These are phyloP conservation scores for Eucommia ulmoides DNA, from an alignment of 257 asterid genomes.

Conservation along the genomic window DNA sequence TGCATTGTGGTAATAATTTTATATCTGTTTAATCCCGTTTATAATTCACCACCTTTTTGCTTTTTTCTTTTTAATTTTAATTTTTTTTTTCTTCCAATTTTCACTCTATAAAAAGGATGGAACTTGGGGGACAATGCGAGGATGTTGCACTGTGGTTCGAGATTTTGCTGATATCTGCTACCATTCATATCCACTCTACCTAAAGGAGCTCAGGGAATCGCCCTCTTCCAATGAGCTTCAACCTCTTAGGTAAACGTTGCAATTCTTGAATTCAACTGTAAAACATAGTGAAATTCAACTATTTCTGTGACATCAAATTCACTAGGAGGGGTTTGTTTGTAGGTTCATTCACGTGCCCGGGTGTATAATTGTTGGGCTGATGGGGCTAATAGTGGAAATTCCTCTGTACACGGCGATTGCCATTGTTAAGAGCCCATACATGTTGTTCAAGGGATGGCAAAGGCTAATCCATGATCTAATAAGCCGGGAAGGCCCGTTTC, in stretches of 20 bases:
- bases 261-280: slow-evolving; percentile 5
- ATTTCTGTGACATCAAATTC: no score
- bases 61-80: neutral
- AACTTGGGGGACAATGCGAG: slow-evolving; percentile 76
- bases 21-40: neutral
- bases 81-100: no score
- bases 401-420: slow-evolving; percentile 82
- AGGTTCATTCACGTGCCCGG: slow-evolving; percentile 83
- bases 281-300: no score
- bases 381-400: slow-evolving; percentile 75
- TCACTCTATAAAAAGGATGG: slow-evolving; percentile 51
- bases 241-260: slow-evolving; percentile 90
- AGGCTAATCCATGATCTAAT: slow-evolving; percentile 72
- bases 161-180: slow-evolving; percentile 89
- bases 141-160: slow-evolving; percentile 76
- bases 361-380: slow-evolving; percentile 63
- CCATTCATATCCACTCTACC: slow-evolving; percentile 55
- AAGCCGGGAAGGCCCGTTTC: slow-evolving; percentile 91
- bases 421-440: slow-evolving; percentile 68
- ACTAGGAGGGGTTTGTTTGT: slow-evolving; percentile 6
- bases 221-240: slow-evolving; percentile 37
- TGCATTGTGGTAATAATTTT: slow-evolving; percentile 55
- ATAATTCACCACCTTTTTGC: neutral
- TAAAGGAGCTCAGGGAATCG: slow-evolving; percentile 55
- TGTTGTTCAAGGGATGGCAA: slow-evolving; percentile 94